These are phyloP conservation scores for Aspergillaceae sp. DNA, from an alignment of 2,329 filamentous ascomycete species.

Conservation along the genomic window DNA sequence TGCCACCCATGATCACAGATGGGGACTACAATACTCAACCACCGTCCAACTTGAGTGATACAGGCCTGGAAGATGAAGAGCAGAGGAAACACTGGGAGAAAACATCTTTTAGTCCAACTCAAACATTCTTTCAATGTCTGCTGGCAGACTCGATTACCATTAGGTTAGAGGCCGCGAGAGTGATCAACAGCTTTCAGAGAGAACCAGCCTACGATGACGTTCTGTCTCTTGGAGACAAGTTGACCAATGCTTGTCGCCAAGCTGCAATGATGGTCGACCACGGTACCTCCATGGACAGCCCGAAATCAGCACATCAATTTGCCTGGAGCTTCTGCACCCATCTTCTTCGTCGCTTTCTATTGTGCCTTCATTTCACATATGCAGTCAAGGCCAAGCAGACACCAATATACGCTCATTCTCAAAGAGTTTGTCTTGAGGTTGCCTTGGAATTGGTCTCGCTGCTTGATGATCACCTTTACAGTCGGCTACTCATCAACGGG, in stretches of 20 bases:
- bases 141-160: slow-evolving; percentile 9
- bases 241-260: slow-evolving; percentile 6
- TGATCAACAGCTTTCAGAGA: slow-evolving; percentile 15
- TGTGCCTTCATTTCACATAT: slow-evolving; percentile 16
- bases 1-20: neutral
- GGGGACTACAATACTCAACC: neutral
- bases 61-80: neutral
- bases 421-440: slow-evolving; percentile 17
- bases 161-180: slow-evolving; percentile 5
- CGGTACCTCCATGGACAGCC: neutral
- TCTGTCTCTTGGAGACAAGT: slow-evolving; percentile 10
- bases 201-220: slow-evolving; percentile 14
- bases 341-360: slow-evolving; percentile 10
- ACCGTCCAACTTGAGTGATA: neutral
- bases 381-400: slow-evolving; percentile 15
- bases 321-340: slow-evolving; percentile 12
- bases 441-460: slow-evolving; percentile 19
- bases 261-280: slow-evolving; percentile 1
- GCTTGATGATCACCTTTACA: slow-evolving; percentile 15
- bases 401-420: slow-evolving; percentile 18
- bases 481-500: slow-evolving; percentile 15
- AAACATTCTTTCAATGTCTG: slow-evolving; percentile 1
- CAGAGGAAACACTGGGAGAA: neutral
- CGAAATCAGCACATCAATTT: slow-evolving; percentile 2
- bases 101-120: neutral